phyloP scores from a whole-genome alignment of 2,329 filamentous ascomycete genomes.

The Diaporthe velutina region DNA sequence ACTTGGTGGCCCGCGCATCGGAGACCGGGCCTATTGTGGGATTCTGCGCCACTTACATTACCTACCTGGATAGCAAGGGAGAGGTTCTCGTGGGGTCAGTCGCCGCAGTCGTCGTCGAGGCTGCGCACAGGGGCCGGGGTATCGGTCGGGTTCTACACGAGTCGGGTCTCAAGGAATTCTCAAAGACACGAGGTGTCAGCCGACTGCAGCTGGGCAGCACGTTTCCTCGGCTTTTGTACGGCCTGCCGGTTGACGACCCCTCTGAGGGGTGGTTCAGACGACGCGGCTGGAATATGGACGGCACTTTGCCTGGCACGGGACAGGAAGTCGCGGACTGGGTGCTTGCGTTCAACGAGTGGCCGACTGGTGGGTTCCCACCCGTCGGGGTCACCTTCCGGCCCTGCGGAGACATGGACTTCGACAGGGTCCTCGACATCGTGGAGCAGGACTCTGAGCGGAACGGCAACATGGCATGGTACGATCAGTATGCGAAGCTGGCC shows the following conservation, averaged over 20 bases:
- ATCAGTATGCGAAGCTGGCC: conserved; percentile 67
- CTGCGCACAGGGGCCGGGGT: conserved; percentile 60
- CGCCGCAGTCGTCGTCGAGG: conserved; percentile 65
- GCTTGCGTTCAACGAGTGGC: conserved; percentile 64
- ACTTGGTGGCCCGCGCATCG: conserved; percentile 68
- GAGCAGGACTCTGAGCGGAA: conserved; percentile 60
- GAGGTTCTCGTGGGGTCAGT: conserved; percentile 69
- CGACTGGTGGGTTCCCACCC: conserved; percentile 54
- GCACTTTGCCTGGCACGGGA: conserved; percentile 58
- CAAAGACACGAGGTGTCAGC: conserved; percentile 63
- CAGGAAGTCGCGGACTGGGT: conserved; percentile 67
- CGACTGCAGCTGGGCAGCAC: conserved; percentile 69
- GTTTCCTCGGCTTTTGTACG: conserved; percentile 70
- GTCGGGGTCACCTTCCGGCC: conserved; percentile 58
- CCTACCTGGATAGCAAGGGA: conserved; percentile 65
- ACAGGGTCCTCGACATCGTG: conserved; percentile 63
- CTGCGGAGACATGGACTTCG: conserved; percentile 61
- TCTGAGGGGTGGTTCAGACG: conserved; percentile 66
- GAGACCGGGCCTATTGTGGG: conserved; percentile 60
- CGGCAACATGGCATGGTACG: conserved; percentile 68
- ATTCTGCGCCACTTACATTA: conserved; percentile 72
- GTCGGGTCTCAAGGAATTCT: conserved; percentile 63
- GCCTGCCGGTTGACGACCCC: conserved; percentile 59
- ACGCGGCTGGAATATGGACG: conserved; percentile 66
- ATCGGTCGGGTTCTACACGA: conserved; percentile 67